Evolutionary conservation across 106 monocot species (phyloP), one percentile per base, ranked within the genome.

Genomic region (Allium fistulosum): DNA sequence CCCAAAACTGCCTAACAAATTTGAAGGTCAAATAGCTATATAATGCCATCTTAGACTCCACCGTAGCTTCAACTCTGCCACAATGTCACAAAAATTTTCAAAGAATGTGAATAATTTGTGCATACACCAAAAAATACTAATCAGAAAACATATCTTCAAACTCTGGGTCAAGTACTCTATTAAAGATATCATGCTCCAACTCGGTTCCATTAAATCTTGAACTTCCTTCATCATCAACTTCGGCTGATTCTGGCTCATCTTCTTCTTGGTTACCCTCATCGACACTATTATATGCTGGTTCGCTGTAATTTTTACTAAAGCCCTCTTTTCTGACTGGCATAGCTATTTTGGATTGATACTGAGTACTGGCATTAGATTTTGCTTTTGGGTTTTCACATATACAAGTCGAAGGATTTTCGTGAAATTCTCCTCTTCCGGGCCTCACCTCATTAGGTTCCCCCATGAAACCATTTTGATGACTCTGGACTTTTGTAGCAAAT

Each of bases 391-490:
- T 71, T 72, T 80, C 79, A 53, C 87, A 87, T 77, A 87, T 78
- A 56, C 90, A 90, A 2, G 81, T 49, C 4, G 76, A 69, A 46
- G 94, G 94, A 59, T 90, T 87, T 58, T 90, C 94, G 77, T 94
- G 94, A 68, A 94, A 94, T 70, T 90, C 94, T n/a, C 90, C 90
- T 74, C 90, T 77, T 22, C 94, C 94, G 9, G 85, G 85, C 63
- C 79, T 80, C 2, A 94, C 73, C 69, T 94, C 94, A 63, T 87
- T 82, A 13, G 94, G 90, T 12, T 90, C 90, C 17, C 94, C 94
- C 84, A 94, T 90, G 76, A 90, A 94, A 22, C 90, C 90, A 52
- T 58, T 90, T 59, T 94, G 94, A 45, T 69, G 58, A 18, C 69
- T 71, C 2, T 63, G 69, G 10, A 94, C 74, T 50, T 85, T 90